These are phyloP conservation scores for Yamadazyma takamatsuzukensis DNA, from an alignment of 805 yeast genomes.

Conservation along the genomic window DNA sequence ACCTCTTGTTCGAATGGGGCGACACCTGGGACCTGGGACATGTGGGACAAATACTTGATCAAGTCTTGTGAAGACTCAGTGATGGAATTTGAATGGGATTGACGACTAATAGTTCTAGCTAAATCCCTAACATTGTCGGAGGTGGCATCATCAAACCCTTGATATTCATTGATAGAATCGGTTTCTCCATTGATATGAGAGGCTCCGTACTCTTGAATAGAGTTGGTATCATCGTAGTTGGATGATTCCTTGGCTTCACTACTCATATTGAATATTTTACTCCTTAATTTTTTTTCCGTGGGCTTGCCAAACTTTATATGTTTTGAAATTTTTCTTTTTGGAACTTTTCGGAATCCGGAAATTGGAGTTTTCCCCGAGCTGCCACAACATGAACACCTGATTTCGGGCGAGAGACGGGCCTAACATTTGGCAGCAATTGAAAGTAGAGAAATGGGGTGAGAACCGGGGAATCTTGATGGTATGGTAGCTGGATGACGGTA, in stretches of 20 bases:
- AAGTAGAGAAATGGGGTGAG: too few species aligned
- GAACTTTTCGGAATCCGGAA: too few species aligned
- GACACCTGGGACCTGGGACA: conserved; percentile 45
- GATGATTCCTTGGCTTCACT: conserved; percentile 5
- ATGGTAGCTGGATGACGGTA: too few species aligned
- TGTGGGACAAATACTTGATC: conserved; percentile 35
- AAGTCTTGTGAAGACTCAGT: conserved; percentile 21
- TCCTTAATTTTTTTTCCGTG: too few species aligned
- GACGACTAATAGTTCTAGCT: conserved; percentile 15
- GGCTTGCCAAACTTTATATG: too few species aligned
- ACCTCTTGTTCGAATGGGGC: conserved; percentile 22
- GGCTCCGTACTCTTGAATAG: conserved; percentile 8
- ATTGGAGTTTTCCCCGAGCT: too few species aligned
- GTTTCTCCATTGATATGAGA: conserved; percentile 1
- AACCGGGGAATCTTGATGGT: too few species aligned
- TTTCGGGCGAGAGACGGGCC: too few species aligned
- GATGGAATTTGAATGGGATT: conserved; percentile 8
- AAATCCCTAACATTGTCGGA: conserved; percentile 15
- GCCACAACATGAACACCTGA: too few species aligned
- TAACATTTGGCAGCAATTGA: too few species aligned
- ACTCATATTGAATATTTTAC: too few species aligned
- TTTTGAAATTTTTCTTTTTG: too few species aligned
- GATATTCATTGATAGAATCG: conserved; percentile 19
- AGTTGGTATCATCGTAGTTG: conserved; percentile 7
- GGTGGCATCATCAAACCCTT: conserved; percentile 12